Evolutionary conservation across 345 rosid species (phyloP).

Genomic region (Ricinus communis): DNA sequence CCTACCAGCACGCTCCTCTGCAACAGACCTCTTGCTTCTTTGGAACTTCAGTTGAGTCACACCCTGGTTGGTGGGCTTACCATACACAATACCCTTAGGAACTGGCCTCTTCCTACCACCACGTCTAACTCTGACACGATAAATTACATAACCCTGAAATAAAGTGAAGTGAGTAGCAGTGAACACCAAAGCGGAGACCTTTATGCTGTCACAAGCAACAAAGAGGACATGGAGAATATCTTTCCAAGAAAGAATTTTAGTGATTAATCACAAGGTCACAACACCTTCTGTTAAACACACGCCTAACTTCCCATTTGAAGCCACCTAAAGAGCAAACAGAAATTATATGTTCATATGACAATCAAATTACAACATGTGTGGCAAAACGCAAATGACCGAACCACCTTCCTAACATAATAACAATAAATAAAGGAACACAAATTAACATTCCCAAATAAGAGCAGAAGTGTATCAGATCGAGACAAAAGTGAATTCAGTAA

Average conservation of each 20-base stretch:
- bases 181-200: neutral
- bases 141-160: constrained; percentile 75
- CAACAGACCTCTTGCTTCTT: constrained; percentile 96
- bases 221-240: neutral
- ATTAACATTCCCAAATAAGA: neutral
- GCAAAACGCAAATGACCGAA: no score
- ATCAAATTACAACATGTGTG: no score
- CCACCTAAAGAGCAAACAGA: no score
- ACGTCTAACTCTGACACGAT: constrained; percentile 82
- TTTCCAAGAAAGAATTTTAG: no score
- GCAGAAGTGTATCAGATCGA: constrained; percentile 19
- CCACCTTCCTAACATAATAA: no score
- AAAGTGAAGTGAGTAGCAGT: neutral
- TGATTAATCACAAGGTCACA: neutral
- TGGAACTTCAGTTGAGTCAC: constrained; percentile 97
- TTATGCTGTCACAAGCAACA: neutral
- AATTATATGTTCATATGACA: no score
- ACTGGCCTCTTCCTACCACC: constrained; percentile 99
- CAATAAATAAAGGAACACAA: neutral
- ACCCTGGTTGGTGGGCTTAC: constrained; percentile 92
- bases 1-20: constrained; percentile 97
- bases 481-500: constrained; percentile 28
- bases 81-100: constrained; percentile 88
- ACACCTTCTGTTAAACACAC: neutral
- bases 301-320: no score